phyloP scores from a whole-genome alignment of 192 early-diverging fungal species.

The Rhizophagus sp. region DNA sequence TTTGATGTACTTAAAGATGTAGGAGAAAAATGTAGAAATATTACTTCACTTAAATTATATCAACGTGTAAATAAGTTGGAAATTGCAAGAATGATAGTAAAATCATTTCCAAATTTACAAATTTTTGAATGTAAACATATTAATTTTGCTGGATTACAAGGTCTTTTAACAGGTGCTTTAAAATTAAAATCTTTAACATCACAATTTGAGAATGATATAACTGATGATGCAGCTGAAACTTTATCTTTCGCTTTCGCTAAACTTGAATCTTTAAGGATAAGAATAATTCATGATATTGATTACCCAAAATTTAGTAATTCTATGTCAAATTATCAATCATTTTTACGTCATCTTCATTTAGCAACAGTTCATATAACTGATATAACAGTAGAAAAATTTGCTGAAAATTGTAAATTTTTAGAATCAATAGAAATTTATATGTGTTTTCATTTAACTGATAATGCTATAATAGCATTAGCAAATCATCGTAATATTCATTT shows the following conservation, averaged over 20 bases:
- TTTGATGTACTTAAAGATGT: conserved; percentile 1
- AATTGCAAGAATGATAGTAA: neutral
- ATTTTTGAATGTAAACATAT: conserved; percentile 16
- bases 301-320: neutral
- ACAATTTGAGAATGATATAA: conserved; percentile 16
- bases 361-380: neutral
- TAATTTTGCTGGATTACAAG: conserved; percentile 10
- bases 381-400: neutral
- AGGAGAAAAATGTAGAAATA: neutral
- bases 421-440: conserved; percentile 15
- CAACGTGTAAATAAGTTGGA: neutral
- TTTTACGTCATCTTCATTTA: conserved; percentile 7
- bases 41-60: conserved; percentile 16
- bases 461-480: neutral
- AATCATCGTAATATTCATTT: neutral
- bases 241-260: neutral
- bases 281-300: conserved; percentile 1
- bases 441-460: conserved; percentile 15
- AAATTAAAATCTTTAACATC: conserved; percentile 13
- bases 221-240: neutral
- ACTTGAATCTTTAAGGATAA: conserved; percentile 4
- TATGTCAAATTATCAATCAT: neutral
- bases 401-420: conserved; percentile 7
- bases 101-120: conserved; percentile 19
- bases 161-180: neutral